Evolutionary conservation across 495 filamentous ascomycete genomes (phyloP).

Genomic region (Rhypophila decipiens): DNA sequence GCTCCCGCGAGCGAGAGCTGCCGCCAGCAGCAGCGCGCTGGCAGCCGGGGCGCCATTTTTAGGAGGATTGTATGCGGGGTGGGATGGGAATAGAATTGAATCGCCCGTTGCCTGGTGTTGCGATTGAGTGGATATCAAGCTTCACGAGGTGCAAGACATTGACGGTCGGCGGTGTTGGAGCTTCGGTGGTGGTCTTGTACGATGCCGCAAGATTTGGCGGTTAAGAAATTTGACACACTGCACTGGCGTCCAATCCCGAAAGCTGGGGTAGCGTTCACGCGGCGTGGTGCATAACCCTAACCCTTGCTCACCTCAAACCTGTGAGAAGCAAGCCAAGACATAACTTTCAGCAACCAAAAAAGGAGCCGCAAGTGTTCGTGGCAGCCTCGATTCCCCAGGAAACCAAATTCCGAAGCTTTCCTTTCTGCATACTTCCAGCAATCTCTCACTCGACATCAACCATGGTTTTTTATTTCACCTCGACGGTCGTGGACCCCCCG

Average conservation of each 20-base stretch:
- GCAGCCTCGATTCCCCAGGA: not conserved
- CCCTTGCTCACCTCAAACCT: not conserved
- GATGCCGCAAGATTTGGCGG: constrained; percentile 7
- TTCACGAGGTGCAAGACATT: not conserved
- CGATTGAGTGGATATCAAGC: not conserved
- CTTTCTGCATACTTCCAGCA: not conserved
- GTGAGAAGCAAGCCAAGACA: no score
- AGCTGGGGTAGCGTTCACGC: no score
- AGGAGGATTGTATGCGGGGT: not conserved
- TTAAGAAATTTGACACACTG: not conserved
- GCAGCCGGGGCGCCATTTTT: constrained; percentile 50
- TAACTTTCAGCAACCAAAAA: no score
- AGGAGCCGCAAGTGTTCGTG: not conserved
- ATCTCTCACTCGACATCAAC: no score
- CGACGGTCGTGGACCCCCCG: constrained; percentile 60
- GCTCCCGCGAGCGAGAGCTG: constrained; percentile 23
- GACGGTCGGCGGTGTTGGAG: not conserved
- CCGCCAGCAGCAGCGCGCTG: constrained; percentile 43
- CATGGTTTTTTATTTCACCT: constrained; percentile 98
- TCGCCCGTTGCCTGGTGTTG: not conserved
- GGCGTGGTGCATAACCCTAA: not conserved
- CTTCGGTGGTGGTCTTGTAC: constrained; percentile 1
- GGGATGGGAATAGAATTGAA: not conserved
- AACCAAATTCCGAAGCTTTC: not conserved
- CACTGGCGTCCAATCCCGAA: no score